Conservation (phyloP, 495 filamentous ascomycete genomes). For the Aspergillus heteromorphus region DNA sequence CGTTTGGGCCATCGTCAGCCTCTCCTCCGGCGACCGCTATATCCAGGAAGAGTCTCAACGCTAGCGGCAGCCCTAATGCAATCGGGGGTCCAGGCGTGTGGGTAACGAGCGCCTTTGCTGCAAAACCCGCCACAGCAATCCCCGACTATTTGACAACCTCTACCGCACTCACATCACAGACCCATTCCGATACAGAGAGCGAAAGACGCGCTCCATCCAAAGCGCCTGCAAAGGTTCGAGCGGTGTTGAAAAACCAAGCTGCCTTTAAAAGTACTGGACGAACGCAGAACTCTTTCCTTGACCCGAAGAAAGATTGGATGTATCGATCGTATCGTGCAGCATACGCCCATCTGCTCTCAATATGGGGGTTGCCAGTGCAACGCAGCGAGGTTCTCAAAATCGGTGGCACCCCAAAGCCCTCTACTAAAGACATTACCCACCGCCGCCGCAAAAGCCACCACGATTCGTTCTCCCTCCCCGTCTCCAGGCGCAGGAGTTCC, state of each 20-base stretch:
- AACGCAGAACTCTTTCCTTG: conserved; percentile 62
- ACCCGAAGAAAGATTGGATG: conserved; percentile 51
- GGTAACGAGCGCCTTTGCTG: conserved; percentile 57
- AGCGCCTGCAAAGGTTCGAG: conserved; percentile 43
- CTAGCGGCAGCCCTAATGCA: conserved; percentile 59
- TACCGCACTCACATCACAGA: conserved; percentile 24
- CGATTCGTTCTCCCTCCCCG: conserved; percentile 20
- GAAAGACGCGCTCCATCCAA: conserved; percentile 28
- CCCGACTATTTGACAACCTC: conserved; percentile 29
- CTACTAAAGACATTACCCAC: conserved; percentile 15
- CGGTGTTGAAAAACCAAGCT: conserved; percentile 67
- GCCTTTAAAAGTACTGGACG: conserved; percentile 75
- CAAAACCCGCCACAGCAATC: conserved; percentile 29
- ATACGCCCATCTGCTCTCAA: conserved; percentile 76
- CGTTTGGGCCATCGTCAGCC: conserved; percentile 58
- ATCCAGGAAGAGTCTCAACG: conserved; percentile 58
- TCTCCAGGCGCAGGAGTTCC: conserved; percentile 9
- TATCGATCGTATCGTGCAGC: conserved; percentile 69
- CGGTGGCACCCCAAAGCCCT: conserved; percentile 20
- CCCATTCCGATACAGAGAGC: conserved; percentile 44
- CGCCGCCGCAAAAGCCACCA: conserved; percentile 21
- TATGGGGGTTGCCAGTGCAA: conserved; percentile 73
- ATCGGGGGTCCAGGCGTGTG: conserved; percentile 58
- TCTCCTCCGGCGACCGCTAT: conserved; percentile 52
- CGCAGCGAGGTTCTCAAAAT: conserved; percentile 82